Evolutionary conservation across 2,329 filamentous ascomycete genomes (phyloP).

Genomic region (Botrytis medusae): DNA sequence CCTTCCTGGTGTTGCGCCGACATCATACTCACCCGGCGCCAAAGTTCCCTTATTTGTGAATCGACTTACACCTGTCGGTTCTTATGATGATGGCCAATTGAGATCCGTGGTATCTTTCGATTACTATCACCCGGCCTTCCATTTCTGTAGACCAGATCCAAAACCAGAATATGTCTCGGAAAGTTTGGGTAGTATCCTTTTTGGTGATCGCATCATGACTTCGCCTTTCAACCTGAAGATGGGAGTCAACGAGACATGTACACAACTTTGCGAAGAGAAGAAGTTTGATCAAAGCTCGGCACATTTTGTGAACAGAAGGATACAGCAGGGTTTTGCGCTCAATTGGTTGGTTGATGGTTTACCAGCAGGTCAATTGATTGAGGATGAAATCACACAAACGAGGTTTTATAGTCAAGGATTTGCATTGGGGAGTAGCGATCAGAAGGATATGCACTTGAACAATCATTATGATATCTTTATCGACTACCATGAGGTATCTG

Average conservation of each 20-base stretch:
- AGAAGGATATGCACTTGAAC: conserved; percentile 65
- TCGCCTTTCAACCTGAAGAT: conserved; percentile 90
- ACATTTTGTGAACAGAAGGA: conserved; percentile 78
- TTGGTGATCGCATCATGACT: conserved; percentile 96
- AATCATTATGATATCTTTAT: conserved; percentile 95
- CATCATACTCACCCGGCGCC: conserved; percentile 80
- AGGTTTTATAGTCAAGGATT: conserved; percentile 93
- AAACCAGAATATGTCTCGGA: conserved; percentile 81
- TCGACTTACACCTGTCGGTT: conserved; percentile 81
- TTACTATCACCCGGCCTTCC: conserved; percentile 87
- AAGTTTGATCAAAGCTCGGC: conserved; percentile 66
- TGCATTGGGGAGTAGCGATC: conserved; percentile 65
- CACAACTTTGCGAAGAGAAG: conserved; percentile 68
- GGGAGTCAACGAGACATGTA: conserved; percentile 84
- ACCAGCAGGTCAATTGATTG: conserved; percentile 80
- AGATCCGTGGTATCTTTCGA: conserved; percentile 95
- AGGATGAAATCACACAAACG: conserved; percentile 72
- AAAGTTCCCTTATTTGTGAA: conserved; percentile 89
- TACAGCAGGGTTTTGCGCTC: conserved; percentile 82
- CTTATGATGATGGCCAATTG: conserved; percentile 73
- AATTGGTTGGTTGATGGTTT: conserved; percentile 97
- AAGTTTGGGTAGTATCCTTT: conserved; percentile 91
- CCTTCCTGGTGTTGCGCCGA: conserved; percentile 91
- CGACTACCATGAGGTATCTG: conserved; percentile 81
- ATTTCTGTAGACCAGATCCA: conserved; percentile 79